A percentile compares a stretch with the other conserved stretches of the same genome.
Conservation (phyloP, 495 filamentous ascomycete species). For the Chaetomium tenue region DNA sequence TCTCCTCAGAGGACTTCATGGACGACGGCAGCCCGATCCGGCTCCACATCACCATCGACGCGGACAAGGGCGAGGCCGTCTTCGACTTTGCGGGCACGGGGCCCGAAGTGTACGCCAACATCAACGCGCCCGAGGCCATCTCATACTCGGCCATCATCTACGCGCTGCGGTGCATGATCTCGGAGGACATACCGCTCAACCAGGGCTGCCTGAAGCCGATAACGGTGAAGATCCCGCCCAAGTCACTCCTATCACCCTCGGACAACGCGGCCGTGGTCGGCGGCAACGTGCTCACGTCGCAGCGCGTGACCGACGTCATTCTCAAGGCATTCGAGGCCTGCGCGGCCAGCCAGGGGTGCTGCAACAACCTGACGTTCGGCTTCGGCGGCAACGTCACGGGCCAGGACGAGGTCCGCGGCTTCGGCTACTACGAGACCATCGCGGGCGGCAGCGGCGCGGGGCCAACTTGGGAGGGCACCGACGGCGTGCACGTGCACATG, state of each 20-base stretch:
- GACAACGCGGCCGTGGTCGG: conserved; percentile 90
- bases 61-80: conserved; percentile 75
- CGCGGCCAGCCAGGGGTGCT: conserved; percentile 87
- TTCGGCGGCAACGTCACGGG: conserved; percentile 77
- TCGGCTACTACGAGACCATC: conserved; percentile 98
- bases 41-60: conserved; percentile 80
- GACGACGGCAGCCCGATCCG: conserved; percentile 89
- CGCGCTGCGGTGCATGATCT: conserved; percentile 87
- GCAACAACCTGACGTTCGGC: conserved; percentile 85
- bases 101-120: conserved; percentile 89
- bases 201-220: conserved; percentile 92
- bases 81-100: conserved; percentile 94
- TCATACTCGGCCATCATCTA: conserved; percentile 97
- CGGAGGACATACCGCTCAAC: conserved; percentile 91
- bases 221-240: conserved; percentile 76
- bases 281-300: conserved; percentile 88
- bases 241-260: conserved; percentile 81
- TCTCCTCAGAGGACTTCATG: conserved; percentile 82
- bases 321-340: conserved; percentile 87
- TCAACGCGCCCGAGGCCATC: conserved; percentile 91
- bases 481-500: conserved; percentile 94
- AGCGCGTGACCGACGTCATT: conserved; percentile 92
- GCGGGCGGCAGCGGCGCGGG: conserved; percentile 90
- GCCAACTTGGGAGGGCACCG: conserved; percentile 80
- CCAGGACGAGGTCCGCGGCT: conserved; percentile 63